Percentiles rank a stretch among this genome's conserved stretches.
These are phyloP conservation scores for Ziziphus jujuba DNA, from an alignment of 306 rosid species.

Conservation along the genomic window DNA sequence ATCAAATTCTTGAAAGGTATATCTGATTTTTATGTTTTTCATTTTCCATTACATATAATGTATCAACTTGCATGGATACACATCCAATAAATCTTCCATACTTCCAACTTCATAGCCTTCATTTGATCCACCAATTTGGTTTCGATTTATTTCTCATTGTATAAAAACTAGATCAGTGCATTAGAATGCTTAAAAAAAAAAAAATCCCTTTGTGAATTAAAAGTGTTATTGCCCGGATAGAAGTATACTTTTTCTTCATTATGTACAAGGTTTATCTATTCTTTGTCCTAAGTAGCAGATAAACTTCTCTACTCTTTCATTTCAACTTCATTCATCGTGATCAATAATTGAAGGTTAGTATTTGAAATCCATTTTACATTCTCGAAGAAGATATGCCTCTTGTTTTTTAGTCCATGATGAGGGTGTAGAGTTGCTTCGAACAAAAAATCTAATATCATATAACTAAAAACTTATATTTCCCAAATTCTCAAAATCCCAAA, in stretches of 20 bases:
- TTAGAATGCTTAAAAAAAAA: not conserved
- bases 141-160: not conserved
- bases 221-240: not conserved
- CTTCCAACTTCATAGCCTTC: not conserved
- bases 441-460: no score
- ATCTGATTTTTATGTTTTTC: not conserved
- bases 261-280: not conserved
- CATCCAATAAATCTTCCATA: not conserved
- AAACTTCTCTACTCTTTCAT: not conserved
- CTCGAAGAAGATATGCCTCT: no score
- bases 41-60: not conserved
- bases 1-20: constrained; percentile 96
- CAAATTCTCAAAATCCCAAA: no score
- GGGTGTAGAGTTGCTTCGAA: no score
- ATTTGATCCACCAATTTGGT: not conserved
- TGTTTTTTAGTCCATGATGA: no score
- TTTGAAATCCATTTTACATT: no score
- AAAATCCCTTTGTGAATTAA: not conserved
- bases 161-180: not conserved
- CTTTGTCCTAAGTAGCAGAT: not conserved
- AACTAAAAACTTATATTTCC: no score
- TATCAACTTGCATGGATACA: not conserved
- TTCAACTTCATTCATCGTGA: not conserved
- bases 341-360: not conserved
- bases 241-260: not conserved